Percentiles rank a stretch among this genome's conserved stretches.
phyloP scores from a whole-genome alignment of 441 rosid genomes.

The Kokia cookei region DNA sequence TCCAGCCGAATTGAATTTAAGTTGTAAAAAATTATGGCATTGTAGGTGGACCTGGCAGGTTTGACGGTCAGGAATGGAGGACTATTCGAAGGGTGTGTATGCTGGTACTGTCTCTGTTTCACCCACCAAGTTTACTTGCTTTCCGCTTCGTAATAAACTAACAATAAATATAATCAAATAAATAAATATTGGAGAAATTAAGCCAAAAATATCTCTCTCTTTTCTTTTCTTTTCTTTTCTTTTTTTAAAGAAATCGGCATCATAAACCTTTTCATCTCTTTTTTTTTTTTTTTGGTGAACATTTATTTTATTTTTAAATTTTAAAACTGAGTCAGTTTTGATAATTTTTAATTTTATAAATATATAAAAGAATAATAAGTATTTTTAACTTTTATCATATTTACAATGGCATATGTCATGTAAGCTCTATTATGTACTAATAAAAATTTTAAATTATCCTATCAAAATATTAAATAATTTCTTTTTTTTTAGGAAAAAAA shows the following conservation, averaged over 20 bases:
- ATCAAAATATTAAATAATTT: too few species aligned
- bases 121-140: not conserved
- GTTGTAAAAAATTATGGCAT: too few species aligned
- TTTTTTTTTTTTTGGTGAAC: not conserved
- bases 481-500: too few species aligned
- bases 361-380: too few species aligned
- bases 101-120: not conserved
- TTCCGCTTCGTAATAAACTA: not conserved
- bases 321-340: not conserved
- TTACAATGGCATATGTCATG: too few species aligned
- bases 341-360: too few species aligned
- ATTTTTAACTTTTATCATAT: too few species aligned
- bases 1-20: too few species aligned
- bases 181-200: not conserved
- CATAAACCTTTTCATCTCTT: not conserved
- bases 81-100: not conserved
- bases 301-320: not conserved
- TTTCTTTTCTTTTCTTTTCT: not conserved
- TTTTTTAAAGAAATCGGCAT: not conserved
- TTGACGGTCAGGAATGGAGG: not conserved
- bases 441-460: too few species aligned
- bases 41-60: not conserved
- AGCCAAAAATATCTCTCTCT: not conserved
- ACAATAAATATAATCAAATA: not conserved
- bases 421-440: too few species aligned